phyloP scores from a whole-genome alignment of 257 asterid species.

The Solanum okadae region DNA sequence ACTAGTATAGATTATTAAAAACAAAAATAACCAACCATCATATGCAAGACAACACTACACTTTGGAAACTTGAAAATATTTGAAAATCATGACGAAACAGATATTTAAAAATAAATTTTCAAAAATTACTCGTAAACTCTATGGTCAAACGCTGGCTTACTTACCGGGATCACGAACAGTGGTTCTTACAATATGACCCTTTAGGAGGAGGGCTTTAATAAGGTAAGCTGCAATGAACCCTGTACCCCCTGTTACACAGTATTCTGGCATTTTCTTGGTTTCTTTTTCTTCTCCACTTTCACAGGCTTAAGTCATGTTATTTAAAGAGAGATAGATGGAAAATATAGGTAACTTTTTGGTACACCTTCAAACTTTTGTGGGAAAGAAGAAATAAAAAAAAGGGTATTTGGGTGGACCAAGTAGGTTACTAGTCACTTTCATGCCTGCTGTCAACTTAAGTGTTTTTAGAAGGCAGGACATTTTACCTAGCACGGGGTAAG shows the following conservation, averaged over 20 bases:
- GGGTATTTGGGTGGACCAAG: too few relatives aligned
- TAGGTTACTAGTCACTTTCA: too few relatives aligned
- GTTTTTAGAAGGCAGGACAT: too few relatives aligned
- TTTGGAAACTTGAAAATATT: not conserved
- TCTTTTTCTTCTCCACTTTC: not conserved
- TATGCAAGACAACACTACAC: not conserved
- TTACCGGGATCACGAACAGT: slow-evolving; percentile 82
- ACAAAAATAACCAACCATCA: not conserved
- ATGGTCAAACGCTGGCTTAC: not conserved
- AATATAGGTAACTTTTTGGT: too few relatives aligned
- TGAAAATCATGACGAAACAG: not conserved
- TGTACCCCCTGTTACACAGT: slow-evolving; percentile 86
- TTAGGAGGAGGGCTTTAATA: slow-evolving; percentile 52
- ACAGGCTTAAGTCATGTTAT: not conserved
- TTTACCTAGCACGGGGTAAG: too few relatives aligned
- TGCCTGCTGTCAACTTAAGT: too few relatives aligned
- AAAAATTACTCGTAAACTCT: not conserved
- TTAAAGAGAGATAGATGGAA: not conserved
- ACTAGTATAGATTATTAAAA: not conserved
- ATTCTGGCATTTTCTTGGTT: slow-evolving; percentile 20
- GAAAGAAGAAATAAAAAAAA: too few relatives aligned
- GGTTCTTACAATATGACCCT: slow-evolving; percentile 60
- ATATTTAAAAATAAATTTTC: not conserved
- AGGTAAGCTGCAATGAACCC: slow-evolving; percentile 84
- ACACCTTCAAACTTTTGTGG: too few relatives aligned